These are phyloP conservation scores for Taphrina deformans DNA, from an alignment of 1,139 yeast species.

Conservation along the genomic window DNA sequence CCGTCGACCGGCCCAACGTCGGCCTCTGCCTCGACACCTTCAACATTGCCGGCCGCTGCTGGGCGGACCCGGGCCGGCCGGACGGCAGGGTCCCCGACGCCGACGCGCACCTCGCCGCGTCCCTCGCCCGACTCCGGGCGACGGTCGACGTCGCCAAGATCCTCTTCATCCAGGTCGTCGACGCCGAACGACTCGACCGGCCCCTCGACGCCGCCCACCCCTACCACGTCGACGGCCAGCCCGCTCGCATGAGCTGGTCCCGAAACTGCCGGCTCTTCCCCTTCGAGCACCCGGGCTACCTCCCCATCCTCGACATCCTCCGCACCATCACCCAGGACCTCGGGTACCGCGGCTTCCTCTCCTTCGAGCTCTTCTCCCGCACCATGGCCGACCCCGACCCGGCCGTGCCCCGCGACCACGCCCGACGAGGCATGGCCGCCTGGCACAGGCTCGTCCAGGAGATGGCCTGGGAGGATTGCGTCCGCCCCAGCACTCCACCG, in stretches of 20 bases:
- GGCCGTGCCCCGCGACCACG: background rate
- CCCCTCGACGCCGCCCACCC: background rate
- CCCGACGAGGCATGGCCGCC: background rate
- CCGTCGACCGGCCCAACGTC: constrained; percentile 31
- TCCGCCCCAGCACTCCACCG: background rate
- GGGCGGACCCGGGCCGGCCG: constrained; percentile 32
- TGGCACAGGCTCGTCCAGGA: background rate
- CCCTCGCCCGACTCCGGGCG: constrained; percentile 4
- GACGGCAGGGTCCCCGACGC: constrained; percentile 17
- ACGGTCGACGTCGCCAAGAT: constrained; percentile 26
- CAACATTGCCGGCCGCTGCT: constrained; percentile 32
- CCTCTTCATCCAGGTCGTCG: constrained; percentile 29
- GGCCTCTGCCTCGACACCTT: constrained; percentile 35
- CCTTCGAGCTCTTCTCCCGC: background rate
- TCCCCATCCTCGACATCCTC: background rate
- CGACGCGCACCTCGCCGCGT: background rate
- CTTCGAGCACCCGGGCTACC: background rate
- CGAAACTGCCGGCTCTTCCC: constrained; percentile 4
- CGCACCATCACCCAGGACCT: background rate
- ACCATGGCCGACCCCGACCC: constrained; percentile 1
- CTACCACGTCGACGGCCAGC: constrained; percentile 2
- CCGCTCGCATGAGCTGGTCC: background rate
- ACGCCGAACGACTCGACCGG: constrained; percentile 18
- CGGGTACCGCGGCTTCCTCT: background rate
- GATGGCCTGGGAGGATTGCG: background rate